Evolutionary conservation across 1,284 basidiomycete genomes (phyloP).

Genomic region (Trametes polyzona): DNA sequence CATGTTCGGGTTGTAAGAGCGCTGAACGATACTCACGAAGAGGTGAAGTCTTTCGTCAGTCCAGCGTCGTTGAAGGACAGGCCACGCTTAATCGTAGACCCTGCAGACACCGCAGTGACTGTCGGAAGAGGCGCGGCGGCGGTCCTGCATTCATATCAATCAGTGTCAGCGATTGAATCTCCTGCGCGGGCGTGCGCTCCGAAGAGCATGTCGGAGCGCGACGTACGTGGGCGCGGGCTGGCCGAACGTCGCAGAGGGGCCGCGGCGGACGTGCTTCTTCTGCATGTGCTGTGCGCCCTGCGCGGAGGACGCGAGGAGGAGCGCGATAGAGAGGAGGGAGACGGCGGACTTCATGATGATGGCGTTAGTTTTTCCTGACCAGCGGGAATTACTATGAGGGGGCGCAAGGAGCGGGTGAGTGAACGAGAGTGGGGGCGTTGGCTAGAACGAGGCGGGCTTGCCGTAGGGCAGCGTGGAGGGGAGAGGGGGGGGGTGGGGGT

Average conservation of each 20-base stretch:
- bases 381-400: constrained; percentile 7
- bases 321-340: constrained; percentile 31
- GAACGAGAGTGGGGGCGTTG: constrained; percentile 1
- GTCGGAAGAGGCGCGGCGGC: constrained; percentile 5
- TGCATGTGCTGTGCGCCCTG: constrained; percentile 30
- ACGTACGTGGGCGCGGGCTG: constrained; percentile 14
- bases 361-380: constrained; percentile 16
- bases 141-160: neutral
- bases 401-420: constrained; percentile 15
- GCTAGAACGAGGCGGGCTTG: neutral
- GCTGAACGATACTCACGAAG: constrained; percentile 22
- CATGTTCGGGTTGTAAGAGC: too few relatives aligned
- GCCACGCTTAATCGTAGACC: constrained; percentile 32
- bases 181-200: neutral
- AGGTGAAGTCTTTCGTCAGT: constrained; percentile 29
- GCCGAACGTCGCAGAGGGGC: constrained; percentile 26
- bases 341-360: constrained; percentile 35
- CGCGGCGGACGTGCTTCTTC: constrained; percentile 24
- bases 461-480: neutral
- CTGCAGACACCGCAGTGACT: neutral
- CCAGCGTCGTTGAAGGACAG: constrained; percentile 35
- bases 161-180: neutral
- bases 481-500: neutral
- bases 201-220: neutral
- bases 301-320: constrained; percentile 30